phyloP scores from a whole-genome alignment of 176 grass and related monocot genomes.

The Raddia guianensis region DNA sequence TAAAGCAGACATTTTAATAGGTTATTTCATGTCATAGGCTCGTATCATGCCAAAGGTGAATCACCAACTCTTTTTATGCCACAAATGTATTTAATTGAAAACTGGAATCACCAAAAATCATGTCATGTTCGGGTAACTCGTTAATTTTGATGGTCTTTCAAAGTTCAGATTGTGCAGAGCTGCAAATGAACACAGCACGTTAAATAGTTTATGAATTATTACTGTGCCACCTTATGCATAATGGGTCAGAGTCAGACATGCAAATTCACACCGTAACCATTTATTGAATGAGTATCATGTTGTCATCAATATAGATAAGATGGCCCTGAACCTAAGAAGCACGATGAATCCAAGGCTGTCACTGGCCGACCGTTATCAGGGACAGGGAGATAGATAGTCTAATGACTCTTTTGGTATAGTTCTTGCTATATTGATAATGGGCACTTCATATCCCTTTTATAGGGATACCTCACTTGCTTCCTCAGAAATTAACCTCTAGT shows the following conservation, averaged over 20 bases:
- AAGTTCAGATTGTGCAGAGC: background rate
- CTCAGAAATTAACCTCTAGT: too few species aligned
- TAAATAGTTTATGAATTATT: constrained; percentile 7
- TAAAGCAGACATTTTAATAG: background rate
- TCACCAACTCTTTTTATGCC: constrained; percentile 1
- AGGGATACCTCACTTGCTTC: too few species aligned
- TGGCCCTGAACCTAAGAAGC: too few species aligned
- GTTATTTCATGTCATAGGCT: background rate
- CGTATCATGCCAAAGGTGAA: background rate
- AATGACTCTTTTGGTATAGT: too few species aligned
- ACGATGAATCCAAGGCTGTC: too few species aligned
- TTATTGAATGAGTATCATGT: background rate
- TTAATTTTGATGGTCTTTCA: background rate
- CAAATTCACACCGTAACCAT: background rate
- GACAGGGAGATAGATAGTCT: too few species aligned
- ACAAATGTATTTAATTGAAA: background rate
- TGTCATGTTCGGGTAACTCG: background rate
- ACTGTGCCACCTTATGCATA: background rate
- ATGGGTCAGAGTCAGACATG: constrained; percentile 3
- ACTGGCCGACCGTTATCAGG: too few species aligned
- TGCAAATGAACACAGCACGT: background rate
- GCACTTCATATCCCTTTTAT: too few species aligned
- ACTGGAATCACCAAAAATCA: background rate
- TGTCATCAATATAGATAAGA: too few species aligned
- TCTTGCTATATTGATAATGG: too few species aligned